Evolutionary conservation across 257 asterid genomes (phyloP), one percentile per base, ranked within the genome.

Genomic region (Plantago ovata): DNA sequence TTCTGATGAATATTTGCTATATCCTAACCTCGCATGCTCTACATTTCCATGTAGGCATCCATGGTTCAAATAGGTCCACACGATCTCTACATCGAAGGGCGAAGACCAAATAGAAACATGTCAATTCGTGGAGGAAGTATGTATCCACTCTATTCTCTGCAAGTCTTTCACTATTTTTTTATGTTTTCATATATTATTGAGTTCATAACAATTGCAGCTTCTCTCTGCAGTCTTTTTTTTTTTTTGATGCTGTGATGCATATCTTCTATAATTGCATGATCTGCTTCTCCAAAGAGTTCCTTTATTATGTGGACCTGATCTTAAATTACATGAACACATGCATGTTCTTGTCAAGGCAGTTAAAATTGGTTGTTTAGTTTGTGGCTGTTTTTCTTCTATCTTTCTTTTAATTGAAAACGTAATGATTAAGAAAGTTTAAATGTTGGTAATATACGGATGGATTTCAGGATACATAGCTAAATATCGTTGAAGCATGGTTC

Each of bases 21-120:
- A 23, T 23, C 2, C 13, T 43, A n/a, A 24, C 9, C 19, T n/a
- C 64, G 39, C 28, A n/a, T 65, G 41, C 67, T 64, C 36, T 50
- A 33, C 52, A 12, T 51, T 56, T 48, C 38, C 63, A 72, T 79
- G 60, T 68, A 93, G 99, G 99, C 97, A 67, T 81, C 95, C 19
- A 62, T 70, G 15, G 96, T 93, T 67, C 79, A 81, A 69, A 78
- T 93, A 61, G 84, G 76, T 52, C 86, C 83, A 38, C 79, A 93
- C 69, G 95, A 81, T 61, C 87, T 93, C 63, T 80, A 82, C 76
- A 79, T 89, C 53, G 99, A 93, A 84, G 99, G 97, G 48, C 80
- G 99, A 59, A 79, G 96, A 78, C 96, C 95, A 5, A 89, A 78
- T 81, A 76, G 97, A 75, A 76, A 80, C 71, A 75, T 61, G 62